Evolutionary conservation across 2,329 filamentous ascomycete genomes (phyloP), one percentile per base, ranked within the genome.

Genomic region (Colletotrichum chlorophyti): DNA sequence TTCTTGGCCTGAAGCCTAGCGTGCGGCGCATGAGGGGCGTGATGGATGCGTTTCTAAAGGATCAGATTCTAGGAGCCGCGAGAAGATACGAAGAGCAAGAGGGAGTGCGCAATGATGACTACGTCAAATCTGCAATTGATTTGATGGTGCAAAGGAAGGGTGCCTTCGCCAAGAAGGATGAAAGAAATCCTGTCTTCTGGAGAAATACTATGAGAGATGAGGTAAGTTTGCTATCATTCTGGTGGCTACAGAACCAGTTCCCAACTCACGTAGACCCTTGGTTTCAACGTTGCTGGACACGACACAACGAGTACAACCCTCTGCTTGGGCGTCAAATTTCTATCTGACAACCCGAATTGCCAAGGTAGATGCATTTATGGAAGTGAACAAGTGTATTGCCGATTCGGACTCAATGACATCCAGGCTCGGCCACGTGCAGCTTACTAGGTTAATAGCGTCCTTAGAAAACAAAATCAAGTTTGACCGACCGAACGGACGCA

Each of bases 221-320:
- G 32, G 57, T 62, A 34, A n/a, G 19, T 37, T 11, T 15, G 2
- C 1, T 5, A 27, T 6, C 19, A 37, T 17, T 11, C 34, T 37
- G 19, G 32, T 37, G 4, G 46, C 27, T 17, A 26, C n/a, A n/a
- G n/a, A n/a, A n/a, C n/a, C n/a, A n/a, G n/a, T n/a, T n/a, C n/a
- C n/a, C n/a, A n/a, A n/a, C n/a, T n/a, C 6, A 9, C 3, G 1
- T 5, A 53, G 31, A n/a, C 26, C 6, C 21, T 53, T 0, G 41
- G 26, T 2, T 58, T 53, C 5, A 23, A 40, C 5, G 9, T 46
- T 11, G 69, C 61, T 2, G 68, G 70, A 4, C 68, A 71, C 43
- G 68, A 72, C 10, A 68, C 67, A 8, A 68, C 64, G 1, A 65
- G 65, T 12, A 64, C 68, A 1, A 60, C 62, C 10, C 27, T 70